phyloP scores from a whole-genome alignment of 2,329 filamentous ascomycete genomes.

The Fusarium piperis region DNA sequence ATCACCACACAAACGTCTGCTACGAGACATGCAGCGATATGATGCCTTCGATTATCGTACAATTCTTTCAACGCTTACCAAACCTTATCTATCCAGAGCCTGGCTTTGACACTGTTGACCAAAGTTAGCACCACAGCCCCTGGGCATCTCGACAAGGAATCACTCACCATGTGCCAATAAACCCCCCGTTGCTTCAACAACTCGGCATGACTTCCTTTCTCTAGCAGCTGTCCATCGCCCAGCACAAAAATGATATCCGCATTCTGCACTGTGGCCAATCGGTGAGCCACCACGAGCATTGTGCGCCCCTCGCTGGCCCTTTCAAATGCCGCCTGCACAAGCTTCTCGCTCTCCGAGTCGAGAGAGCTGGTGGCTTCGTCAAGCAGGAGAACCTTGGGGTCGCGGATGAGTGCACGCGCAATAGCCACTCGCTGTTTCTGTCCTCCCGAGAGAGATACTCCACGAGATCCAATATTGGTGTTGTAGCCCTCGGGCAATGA shows the following conservation, averaged over 20 bases:
- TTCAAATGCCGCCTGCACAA: conserved; percentile 76
- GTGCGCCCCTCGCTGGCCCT: conserved; percentile 67
- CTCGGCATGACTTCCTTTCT: conserved; percentile 63
- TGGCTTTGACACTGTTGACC: conserved; percentile 65
- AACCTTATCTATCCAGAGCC: conserved; percentile 60
- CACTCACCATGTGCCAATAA: conserved; percentile 67
- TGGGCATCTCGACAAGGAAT: neutral
- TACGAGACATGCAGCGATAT: neutral
- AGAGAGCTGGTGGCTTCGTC: conserved; percentile 79
- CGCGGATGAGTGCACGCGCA: conserved; percentile 72
- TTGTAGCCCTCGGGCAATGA: conserved; percentile 74
- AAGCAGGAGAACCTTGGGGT: conserved; percentile 73
- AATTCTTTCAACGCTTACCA: neutral
- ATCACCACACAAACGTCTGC: neutral
- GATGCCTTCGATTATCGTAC: neutral
- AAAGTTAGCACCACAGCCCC: conserved; percentile 32
- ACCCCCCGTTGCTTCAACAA: conserved; percentile 61
- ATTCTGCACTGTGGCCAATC: conserved; percentile 80
- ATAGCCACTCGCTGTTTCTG: conserved; percentile 78
- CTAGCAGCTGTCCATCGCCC: conserved; percentile 67
- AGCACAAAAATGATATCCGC: conserved; percentile 85
- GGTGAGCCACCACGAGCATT: conserved; percentile 81
- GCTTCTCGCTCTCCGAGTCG: conserved; percentile 69
- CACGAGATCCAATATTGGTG: conserved; percentile 73
- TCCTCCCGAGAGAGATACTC: conserved; percentile 74